phyloP scores from a whole-genome alignment of 805 yeast genomes.

The Saccharomycopsis selenospora region DNA sequence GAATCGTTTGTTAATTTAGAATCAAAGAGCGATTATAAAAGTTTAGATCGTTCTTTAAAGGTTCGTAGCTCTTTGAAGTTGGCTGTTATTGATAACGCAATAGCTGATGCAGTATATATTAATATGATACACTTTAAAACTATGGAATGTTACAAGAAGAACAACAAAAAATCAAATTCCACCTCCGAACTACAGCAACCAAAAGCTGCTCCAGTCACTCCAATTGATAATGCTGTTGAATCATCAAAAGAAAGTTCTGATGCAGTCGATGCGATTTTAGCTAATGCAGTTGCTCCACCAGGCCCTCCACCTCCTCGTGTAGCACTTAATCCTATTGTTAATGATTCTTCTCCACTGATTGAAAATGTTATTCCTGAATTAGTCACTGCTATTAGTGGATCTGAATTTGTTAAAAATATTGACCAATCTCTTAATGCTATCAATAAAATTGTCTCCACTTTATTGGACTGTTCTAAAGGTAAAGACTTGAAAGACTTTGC shows the following conservation, averaged over 20 bases:
- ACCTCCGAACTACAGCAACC: no score
- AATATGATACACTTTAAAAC: no score
- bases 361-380: not conserved
- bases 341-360: not conserved
- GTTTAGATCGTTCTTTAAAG: constrained; percentile 39
- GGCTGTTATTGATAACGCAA: constrained; percentile 16
- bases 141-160: no score
- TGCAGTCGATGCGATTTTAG: no score
- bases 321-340: not conserved
- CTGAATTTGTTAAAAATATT: constrained; percentile 1
- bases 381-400: not conserved
- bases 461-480: not conserved
- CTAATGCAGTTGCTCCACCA: not conserved
- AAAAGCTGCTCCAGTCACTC: no score
- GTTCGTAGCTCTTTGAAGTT: constrained; percentile 41
- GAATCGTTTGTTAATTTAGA: constrained; percentile 36
- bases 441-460: not conserved
- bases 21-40: constrained; percentile 34
- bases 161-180: no score
- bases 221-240: no score
- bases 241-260: no score
- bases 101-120: no score
- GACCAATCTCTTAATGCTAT: constrained; percentile 1
- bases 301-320: constrained; percentile 1
- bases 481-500: not conserved